phyloP scores from a whole-genome alignment of 495 filamentous ascomycete species.

The Penicillium psychrofluorescens region DNA sequence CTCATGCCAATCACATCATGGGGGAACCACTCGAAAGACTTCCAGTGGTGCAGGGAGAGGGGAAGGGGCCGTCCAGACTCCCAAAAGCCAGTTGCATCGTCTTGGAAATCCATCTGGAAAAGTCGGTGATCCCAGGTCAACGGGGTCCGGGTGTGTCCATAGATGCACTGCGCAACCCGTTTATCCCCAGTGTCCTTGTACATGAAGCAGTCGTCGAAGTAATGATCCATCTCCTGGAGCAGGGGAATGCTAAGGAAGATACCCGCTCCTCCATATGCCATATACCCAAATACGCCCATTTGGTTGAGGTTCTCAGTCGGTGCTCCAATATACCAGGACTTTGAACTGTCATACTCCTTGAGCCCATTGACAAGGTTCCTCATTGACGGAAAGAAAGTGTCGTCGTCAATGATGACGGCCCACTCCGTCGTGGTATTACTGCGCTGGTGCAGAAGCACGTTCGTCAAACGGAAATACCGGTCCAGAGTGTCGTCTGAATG shows the following conservation, averaged over 20 bases:
- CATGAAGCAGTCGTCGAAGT: slow-evolving; percentile 13
- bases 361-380: slow-evolving; percentile 24
- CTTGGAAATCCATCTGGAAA: slow-evolving; percentile 31
- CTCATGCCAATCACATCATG: slow-evolving; percentile 24
- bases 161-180: slow-evolving; percentile 32
- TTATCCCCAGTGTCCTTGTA: slow-evolving; percentile 16
- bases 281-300: slow-evolving; percentile 19
- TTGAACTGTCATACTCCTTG: slow-evolving; percentile 18
- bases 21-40: slow-evolving; percentile 24
- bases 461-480: slow-evolving; percentile 44
- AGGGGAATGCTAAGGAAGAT: slow-evolving; percentile 36
- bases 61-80: slow-evolving; percentile 28
- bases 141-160: slow-evolving; percentile 25
- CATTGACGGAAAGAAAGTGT: slow-evolving; percentile 47
- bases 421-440: slow-evolving; percentile 33
- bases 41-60: slow-evolving; percentile 42
- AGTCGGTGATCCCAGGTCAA: slow-evolving; percentile 31
- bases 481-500: slow-evolving; percentile 25
- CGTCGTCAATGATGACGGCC: slow-evolving; percentile 50
- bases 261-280: slow-evolving; percentile 42
- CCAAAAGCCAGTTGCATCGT: slow-evolving; percentile 34
- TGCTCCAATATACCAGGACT: slow-evolving; percentile 36
- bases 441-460: slow-evolving; percentile 25
- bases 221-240: slow-evolving; percentile 16
- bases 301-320: slow-evolving; percentile 35